Evolutionary conservation across 805 yeast species (phyloP).

Genomic region (Nakazawaea laoshanensis): DNA sequence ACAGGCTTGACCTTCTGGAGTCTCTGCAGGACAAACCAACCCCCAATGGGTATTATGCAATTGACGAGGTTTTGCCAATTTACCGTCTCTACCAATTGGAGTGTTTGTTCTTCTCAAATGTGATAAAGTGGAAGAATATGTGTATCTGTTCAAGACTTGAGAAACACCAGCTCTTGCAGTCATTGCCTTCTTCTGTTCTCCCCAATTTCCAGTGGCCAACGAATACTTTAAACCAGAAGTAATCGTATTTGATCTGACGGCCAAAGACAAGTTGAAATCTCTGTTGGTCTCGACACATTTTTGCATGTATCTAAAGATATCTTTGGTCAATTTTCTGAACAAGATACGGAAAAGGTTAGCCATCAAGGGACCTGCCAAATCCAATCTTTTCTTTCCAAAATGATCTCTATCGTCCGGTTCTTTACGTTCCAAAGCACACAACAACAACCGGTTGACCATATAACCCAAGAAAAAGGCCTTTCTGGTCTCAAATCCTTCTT

Average conservation of each 20-base stretch:
- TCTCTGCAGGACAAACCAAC: slow-evolving; percentile 98
- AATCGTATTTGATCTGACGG: slow-evolving; percentile 93
- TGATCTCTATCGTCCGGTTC: slow-evolving; percentile 99
- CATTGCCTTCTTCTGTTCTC: slow-evolving; percentile 99
- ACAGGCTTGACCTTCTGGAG: slow-evolving; percentile 99
- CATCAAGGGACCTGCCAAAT: slow-evolving; percentile 95
- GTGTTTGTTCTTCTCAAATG: slow-evolving; percentile 99
- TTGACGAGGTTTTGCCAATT: slow-evolving; percentile 97
- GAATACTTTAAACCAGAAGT: slow-evolving; percentile 97
- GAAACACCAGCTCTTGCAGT: slow-evolving; percentile 98
- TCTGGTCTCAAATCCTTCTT: slow-evolving; percentile 93
- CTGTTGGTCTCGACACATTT: slow-evolving; percentile 97
- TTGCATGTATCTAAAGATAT: slow-evolving; percentile 96
- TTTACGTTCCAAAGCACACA: slow-evolving; percentile 94
- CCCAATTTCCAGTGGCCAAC: slow-evolving; percentile 99
- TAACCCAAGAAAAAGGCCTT: slow-evolving; percentile 97
- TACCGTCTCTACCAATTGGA: slow-evolving; percentile 99
- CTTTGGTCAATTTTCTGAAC: slow-evolving; percentile 91
- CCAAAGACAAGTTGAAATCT: slow-evolving; percentile 92
- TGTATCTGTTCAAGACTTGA: slow-evolving; percentile 94
- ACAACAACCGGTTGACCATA: slow-evolving; percentile 90
- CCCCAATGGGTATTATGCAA: slow-evolving; percentile 99
- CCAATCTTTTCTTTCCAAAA: slow-evolving; percentile 97
- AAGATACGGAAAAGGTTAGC: slow-evolving; percentile 92
- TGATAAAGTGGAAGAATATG: slow-evolving; percentile 96